Evolutionary conservation across 2,329 filamentous ascomycete genomes (phyloP).

Genomic region (Macrophomina pseudophaseolina): DNA sequence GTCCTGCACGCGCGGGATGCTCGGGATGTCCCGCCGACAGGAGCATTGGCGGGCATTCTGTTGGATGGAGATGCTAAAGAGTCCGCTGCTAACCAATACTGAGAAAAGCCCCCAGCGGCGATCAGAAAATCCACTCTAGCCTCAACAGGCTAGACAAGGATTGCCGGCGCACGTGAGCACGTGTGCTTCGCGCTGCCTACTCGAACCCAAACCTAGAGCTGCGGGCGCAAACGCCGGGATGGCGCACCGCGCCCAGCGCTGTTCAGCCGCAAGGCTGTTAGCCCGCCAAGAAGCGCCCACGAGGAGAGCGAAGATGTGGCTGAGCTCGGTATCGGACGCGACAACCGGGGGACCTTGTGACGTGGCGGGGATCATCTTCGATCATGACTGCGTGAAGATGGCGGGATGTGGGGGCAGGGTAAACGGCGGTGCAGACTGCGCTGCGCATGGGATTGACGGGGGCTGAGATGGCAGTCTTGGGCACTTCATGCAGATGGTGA

Average conservation of each 20-base stretch:
- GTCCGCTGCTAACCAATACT: neutral
- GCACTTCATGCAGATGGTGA: neutral
- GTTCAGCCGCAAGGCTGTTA: too few species aligned
- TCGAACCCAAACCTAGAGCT: neutral
- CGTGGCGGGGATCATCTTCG: too few species aligned
- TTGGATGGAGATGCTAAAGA: neutral
- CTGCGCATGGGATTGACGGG: too few species aligned
- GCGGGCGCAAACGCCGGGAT: too few species aligned
- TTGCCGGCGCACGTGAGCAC: neutral
- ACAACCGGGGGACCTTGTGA: too few species aligned
- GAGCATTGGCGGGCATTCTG: neutral
- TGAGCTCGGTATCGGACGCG: too few species aligned
- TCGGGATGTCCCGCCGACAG: neutral
- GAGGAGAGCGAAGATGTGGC: too few species aligned
- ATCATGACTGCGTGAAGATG: neutral
- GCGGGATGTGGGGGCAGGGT: neutral
- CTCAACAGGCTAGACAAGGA: neutral
- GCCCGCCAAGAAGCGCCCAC: too few species aligned
- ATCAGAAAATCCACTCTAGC: neutral
- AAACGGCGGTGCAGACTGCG: neutral
- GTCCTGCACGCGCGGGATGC: constrained; percentile 1
- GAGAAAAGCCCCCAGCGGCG: constrained; percentile 1
- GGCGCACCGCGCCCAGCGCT: too few species aligned
- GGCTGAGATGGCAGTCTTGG: neutral
- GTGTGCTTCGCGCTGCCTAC: neutral